phyloP scores from a whole-genome alignment of 2,329 filamentous ascomycete genomes.

The Colletotrichum plurivorum region DNA sequence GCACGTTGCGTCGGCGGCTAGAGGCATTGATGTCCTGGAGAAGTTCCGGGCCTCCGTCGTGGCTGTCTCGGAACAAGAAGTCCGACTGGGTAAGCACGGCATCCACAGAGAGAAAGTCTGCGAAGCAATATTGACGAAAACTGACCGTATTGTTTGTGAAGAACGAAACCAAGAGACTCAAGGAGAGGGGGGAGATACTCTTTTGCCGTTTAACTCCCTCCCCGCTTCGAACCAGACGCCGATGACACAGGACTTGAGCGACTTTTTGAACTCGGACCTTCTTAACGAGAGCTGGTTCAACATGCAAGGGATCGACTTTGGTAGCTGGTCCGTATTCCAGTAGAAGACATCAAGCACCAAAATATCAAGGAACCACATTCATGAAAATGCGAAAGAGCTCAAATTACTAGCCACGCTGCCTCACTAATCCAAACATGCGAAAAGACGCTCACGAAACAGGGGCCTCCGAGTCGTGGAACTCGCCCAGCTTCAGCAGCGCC shows the following conservation, averaged over 20 bases:
- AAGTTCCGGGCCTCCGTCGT: conserved; percentile 8
- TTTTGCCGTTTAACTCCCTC: conserved; percentile 5
- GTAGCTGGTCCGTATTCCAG: conserved; percentile 9
- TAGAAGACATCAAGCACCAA: not conserved
- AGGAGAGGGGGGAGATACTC: not conserved
- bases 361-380: not conserved
- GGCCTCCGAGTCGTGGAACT: conserved; percentile 50
- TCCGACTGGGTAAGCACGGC: not conserved
- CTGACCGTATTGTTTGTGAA: not conserved
- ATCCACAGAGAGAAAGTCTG: too few species aligned
- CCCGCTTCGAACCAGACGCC: conserved; percentile 10
- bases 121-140: too few species aligned
- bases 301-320: conserved; percentile 11
- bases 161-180: not conserved
- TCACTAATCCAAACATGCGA: not conserved
- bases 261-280: conserved; percentile 13
- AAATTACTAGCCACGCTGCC: not conserved
- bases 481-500: conserved; percentile 55
- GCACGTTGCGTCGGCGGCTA: not conserved
- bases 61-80: not conserved
- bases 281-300: conserved; percentile 27
- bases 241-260: conserved; percentile 7
- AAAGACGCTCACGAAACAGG: conserved; percentile 2
- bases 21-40: conserved; percentile 22
- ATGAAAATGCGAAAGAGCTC: not conserved